A percentile compares a stretch with the other conserved stretches of the same genome.
Conservation (phyloP, 1,284 basidiomycete species). For the Agroathelia rolfsii region DNA sequence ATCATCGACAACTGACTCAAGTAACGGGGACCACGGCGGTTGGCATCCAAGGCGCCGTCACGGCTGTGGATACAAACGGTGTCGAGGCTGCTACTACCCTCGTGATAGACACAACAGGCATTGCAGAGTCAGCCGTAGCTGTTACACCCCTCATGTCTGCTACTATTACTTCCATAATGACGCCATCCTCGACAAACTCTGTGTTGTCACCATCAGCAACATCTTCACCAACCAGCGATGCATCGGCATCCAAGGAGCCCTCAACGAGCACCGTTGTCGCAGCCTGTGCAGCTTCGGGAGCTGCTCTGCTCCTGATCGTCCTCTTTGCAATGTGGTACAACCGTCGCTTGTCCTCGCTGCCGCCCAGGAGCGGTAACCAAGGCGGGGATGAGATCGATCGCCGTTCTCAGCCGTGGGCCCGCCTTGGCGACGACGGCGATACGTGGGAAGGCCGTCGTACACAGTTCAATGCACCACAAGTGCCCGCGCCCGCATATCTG, state of each 20-base stretch:
- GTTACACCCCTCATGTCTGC: no score
- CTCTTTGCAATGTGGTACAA: slow-evolving; percentile 38
- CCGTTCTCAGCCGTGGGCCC: slow-evolving; percentile 31
- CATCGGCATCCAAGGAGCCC: slow-evolving; percentile 22
- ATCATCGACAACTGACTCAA: no score
- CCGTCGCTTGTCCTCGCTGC: slow-evolving; percentile 27
- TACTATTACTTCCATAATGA: no score
- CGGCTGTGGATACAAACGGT: no score
- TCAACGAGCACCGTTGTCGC: slow-evolving; percentile 40
- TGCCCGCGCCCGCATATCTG: slow-evolving; percentile 16
- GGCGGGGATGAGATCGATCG: slow-evolving; percentile 24
- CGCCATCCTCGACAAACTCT: no score
- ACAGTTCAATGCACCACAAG: slow-evolving; percentile 17
- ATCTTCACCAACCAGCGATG: slow-evolving; percentile 15
- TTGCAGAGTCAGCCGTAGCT: no score
- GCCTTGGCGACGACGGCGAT: slow-evolving; percentile 34
- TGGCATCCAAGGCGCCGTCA: no score
- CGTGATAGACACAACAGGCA: no score
- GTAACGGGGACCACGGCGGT: no score
- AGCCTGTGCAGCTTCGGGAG: slow-evolving; percentile 40
- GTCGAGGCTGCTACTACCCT: no score
- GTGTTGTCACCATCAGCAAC: slow-evolving; percentile 14
- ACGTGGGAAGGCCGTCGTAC: slow-evolving; percentile 26
- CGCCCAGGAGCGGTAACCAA: slow-evolving; percentile 21
- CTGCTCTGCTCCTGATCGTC: slow-evolving; percentile 33